phyloP scores from a whole-genome alignment of 2,329 filamentous ascomycete genomes.

The Fusarium temperatum region DNA sequence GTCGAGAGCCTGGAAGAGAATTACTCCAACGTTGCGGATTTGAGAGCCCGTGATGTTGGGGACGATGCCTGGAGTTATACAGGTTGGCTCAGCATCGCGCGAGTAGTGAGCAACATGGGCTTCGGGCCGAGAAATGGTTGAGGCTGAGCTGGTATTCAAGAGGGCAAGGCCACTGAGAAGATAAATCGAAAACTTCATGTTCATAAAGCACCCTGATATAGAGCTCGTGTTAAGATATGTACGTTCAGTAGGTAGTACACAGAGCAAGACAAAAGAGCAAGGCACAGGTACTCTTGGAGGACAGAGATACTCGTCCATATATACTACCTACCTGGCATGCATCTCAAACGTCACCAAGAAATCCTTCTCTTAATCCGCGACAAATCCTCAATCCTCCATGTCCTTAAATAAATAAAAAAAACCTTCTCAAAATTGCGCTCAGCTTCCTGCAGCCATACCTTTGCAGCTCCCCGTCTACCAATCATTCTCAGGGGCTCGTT shows the following conservation, averaged over 20 bases:
- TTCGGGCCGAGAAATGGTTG: background rate
- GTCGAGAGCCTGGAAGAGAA: constrained; percentile 57
- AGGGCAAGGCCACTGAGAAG: constrained; percentile 17
- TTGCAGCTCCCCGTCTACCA: background rate
- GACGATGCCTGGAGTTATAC: constrained; percentile 34
- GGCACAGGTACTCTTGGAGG: background rate
- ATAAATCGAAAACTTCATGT: constrained; percentile 35
- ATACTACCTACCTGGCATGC: background rate
- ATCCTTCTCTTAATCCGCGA: constrained; percentile 6
- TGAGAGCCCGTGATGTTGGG: constrained; percentile 33
- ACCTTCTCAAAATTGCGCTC: constrained; percentile 32
- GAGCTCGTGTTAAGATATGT: constrained; percentile 1
- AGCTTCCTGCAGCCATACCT: background rate
- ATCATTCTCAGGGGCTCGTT: background rate
- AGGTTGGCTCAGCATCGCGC: constrained; percentile 9
- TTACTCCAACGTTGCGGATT: constrained; percentile 51
- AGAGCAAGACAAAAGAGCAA: background rate
- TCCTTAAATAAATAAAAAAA: background rate
- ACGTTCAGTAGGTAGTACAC: background rate
- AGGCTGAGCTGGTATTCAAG: constrained; percentile 11
- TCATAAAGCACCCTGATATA: background rate
- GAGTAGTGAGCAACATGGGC: background rate
- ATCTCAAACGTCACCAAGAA: background rate
- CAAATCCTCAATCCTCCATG: background rate
- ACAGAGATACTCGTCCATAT: background rate